Evolutionary conservation across 176 grass and related monocot genomes (phyloP), one percentile per base, ranked within the genome.

Genomic region (Panicum miliaceum): DNA sequence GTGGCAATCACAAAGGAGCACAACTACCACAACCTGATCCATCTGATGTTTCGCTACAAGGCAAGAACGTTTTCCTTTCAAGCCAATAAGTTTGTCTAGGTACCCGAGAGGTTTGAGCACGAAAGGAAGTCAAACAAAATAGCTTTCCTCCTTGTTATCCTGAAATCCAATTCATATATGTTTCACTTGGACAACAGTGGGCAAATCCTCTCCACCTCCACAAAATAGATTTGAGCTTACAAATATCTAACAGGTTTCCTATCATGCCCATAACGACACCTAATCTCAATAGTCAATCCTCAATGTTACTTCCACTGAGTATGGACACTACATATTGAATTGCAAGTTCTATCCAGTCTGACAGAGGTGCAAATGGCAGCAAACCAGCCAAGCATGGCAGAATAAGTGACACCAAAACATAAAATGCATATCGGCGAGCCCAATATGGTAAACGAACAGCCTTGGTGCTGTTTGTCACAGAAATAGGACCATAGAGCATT

Each of bases 301-400:
- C 81, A 57, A 63, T 57, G 53, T 79, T 66, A 66, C 47, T 84
- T 85, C 87, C 81, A 73, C 40, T 58, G 18, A 84, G 84, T 80
- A 12, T 68, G 65, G 76, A 86, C 6, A 34, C 84, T 22, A 90
- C 22, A 67, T 61, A 84, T 81, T 87, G 78, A 48, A 86, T 45
- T 16, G 82, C 81, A 46, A 88, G 96, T 11, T 78, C 86, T 34
- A 56, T 89, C 96, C 96, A 94, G 52, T 92, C 88, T 85, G 45
- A 70, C 26, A 94, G 6, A 50, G 93, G 90, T 53, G 96, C 96
- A 80, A 99, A 99, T 14, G 96, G 93, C 57, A 99, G 75, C 53
- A 99, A 88, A 73, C 96, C 91, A 70, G 91, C 83, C 11, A 79
- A 82, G 62, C 83, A 81, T 15, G 96, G 96, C 43, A 99, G 89